Percentiles rank a stretch among this genome's conserved stretches.
Evolutionary conservation across 495 filamentous ascomycete genomes (phyloP).

Genomic region (Aspergillus kassunensis): DNA sequence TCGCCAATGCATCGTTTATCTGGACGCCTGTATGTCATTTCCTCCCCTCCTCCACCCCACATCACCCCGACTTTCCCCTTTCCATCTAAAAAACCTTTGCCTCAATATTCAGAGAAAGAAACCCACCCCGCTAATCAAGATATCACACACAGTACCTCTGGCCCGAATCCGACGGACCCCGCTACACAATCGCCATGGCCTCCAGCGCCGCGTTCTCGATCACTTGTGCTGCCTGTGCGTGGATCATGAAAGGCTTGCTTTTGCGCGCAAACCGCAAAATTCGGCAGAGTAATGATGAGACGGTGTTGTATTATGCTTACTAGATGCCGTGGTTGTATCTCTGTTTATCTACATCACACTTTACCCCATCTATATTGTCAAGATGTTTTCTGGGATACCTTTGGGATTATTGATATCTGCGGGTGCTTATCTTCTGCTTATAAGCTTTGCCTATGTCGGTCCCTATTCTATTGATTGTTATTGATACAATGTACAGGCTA

Average conservation of each 20-base stretch:
- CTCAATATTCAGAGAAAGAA: no score
- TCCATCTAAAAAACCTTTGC: no score
- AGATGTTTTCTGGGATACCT: no score
- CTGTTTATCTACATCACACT: no score
- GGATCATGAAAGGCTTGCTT: conserved; percentile 40
- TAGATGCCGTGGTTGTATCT: no score
- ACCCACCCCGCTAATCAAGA: no score
- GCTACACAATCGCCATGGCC: conserved; percentile 42
- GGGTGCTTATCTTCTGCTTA: no score
- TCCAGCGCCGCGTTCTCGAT: conserved; percentile 46
- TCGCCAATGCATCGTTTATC: conserved; percentile 51
- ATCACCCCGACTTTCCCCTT: background rate
- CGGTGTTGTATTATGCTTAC: conserved; percentile 29
- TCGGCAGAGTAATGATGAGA: conserved; percentile 28
- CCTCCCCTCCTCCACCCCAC: background rate
- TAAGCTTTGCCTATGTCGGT: no score
- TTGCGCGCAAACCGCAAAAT: conserved; percentile 48
- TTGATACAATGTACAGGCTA: no score
- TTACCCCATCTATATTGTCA: no score
- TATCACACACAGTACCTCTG: conserved; percentile 52
- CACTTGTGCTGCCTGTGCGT: conserved; percentile 34
- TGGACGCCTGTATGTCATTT: conserved; percentile 39
- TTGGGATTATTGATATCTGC: no score
- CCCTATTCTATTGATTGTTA: no score
- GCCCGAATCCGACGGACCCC: conserved; percentile 44